Evolutionary conservation across 257 asterid genomes (phyloP).

Genomic region (Solanum infundibuliforme): DNA sequence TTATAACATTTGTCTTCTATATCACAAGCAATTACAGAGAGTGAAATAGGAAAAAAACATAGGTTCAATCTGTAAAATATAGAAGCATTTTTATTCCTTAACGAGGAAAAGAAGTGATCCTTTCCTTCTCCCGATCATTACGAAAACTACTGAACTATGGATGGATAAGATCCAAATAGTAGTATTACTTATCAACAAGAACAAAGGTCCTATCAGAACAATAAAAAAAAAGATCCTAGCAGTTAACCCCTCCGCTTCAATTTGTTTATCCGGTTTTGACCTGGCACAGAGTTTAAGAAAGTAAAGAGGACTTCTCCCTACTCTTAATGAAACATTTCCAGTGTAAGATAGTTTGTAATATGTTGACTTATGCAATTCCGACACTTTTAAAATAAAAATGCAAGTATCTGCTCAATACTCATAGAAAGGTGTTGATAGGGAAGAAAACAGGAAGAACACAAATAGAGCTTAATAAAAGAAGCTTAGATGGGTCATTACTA

Average conservation of each 20-base stretch:
- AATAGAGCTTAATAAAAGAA: background rate
- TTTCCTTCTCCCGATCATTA: background rate
- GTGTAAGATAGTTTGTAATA: background rate
- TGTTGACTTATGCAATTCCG: background rate
- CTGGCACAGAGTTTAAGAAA: background rate
- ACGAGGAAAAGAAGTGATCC: background rate
- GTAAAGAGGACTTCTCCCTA: background rate
- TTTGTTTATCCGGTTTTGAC: background rate
- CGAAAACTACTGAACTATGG: background rate
- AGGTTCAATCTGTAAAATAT: background rate
- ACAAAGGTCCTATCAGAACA: background rate
- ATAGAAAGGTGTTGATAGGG: background rate
- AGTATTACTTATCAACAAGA: background rate
- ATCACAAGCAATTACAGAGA: background rate
- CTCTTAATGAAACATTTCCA: background rate
- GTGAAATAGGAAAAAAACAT: background rate
- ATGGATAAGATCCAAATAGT: background rate
- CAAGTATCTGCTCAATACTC: background rate
- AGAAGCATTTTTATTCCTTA: background rate
- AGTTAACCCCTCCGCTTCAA: background rate
- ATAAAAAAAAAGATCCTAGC: background rate
- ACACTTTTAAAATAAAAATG: background rate
- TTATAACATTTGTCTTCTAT: background rate
- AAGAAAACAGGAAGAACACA: background rate
- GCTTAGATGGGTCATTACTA: constrained; percentile 24